Base-by-base conservation (phyloP, 495 filamentous ascomycete genomes). In the Filosporella fistucella region DNA sequence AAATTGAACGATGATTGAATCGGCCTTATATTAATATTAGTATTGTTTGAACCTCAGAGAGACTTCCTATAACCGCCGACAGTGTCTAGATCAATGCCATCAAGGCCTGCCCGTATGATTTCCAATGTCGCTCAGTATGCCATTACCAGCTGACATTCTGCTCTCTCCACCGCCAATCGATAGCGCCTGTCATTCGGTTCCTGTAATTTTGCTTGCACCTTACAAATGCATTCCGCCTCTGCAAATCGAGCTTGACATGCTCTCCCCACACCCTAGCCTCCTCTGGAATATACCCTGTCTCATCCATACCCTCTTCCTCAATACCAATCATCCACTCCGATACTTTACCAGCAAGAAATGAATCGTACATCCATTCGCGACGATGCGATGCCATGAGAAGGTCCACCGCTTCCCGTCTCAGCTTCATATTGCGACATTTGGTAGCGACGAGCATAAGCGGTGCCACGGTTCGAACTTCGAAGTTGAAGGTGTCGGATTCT, bases 311-410 rank as follows among this genome's bases (percentile, higher is more conserved):
- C 38, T 50, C 39, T 32, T 52, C 45, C 34, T 57, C 54, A 12
- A 57, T 13, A 0, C 25, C 30, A 23, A 54, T 40, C 21, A 57
- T 51, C 49, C 49, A 57, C 18, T 39, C 17, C 16, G 22, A 41
- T 9, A 57, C 24, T 22, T 51, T 39, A 0, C 45, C 55, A 3
- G 41, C 16, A 4, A 54, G 17, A n/a, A 39, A 7, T 8, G 45
- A 50, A 29, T 76, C 67, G 59, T 63, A 74, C 7, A 74, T 54
- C 2, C 68, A 69, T 56, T 78, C 74, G 52, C 69, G 66, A 5
- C 69, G 58, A 4, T 62, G 62, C 1, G 56, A 47, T 0, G 58
- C 43, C 11, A 61, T 57, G 2, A 59, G 38, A 20, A 59, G 52
- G 25, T 29, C 20, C 7, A 59, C 52, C 12, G 56, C 56, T 42